Base-by-base conservation (phyloP, 129 eudicot species). In the Artemisia tridentata region DNA sequence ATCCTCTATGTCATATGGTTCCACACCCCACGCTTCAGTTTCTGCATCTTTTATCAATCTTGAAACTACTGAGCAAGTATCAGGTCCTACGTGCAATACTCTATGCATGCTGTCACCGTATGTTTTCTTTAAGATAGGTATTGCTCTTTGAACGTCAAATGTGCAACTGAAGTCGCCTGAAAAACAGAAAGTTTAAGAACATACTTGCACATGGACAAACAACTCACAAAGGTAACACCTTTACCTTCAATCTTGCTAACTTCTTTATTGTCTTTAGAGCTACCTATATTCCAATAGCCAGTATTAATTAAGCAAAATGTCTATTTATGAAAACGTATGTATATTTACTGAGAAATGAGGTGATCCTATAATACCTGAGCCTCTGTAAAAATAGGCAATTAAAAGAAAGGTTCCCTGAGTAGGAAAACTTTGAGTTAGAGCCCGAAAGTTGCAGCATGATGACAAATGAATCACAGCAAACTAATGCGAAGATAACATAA, bases 31-130 rank as follows among this genome's bases (percentile, higher is more conserved):
- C 17, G 68, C 68, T 63, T 63, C 68, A n/a, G 27, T 63, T 31
- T 38, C 21, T 9, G 21, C 17, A n/a, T 63, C 50, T 38, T 63
- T 63, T 16, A 16, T 14, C 50, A 63, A 38, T 31, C 15, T 23
- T 0, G 68, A 63, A 23, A 63, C 68, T 2, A 63, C 68, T 7
- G 50, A 63, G 12, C 68, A 63, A n/a, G 49, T 31, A 34, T 63
- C 51, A n/a, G 50, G 68, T 16, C 68, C 68, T 18, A 63, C 68
- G 9, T 63, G 68, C 15, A 63, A 38, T 16, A 63, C 68, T 9
- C 23, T 63, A 7, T 34, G 68, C 50, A 63, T 63, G 68, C 68
- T 63, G 68, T 63, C 68, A 63, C 68, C 68, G 5, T 63, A 63
- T 0, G 68, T 15, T 38, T 63, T 63, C 25, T 38, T 63, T 5